Evolutionary conservation across 495 filamentous ascomycete species (phyloP).

Genomic region (Penicillium desertorum): DNA sequence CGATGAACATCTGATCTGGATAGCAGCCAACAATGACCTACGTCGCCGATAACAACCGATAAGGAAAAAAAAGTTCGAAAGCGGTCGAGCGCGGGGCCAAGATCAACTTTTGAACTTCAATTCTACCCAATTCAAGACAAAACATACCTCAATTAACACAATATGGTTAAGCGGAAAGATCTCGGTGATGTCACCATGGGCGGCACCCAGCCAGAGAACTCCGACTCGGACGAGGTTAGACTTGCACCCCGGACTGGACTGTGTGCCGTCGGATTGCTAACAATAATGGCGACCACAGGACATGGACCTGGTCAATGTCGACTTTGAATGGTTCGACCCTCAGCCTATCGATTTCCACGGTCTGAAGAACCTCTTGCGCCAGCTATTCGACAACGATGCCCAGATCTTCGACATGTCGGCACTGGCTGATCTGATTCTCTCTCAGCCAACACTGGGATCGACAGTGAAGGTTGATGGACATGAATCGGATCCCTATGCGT

Average conservation of each 20-base stretch:
- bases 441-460: conserved; percentile 84
- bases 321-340: conserved; percentile 98
- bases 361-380: conserved; percentile 82
- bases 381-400: conserved; percentile 89
- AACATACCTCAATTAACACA: conserved; percentile 16
- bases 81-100: conserved; percentile 21
- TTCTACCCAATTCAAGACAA: conserved; percentile 8
- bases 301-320: conserved; percentile 86
- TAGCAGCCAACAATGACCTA: conserved; percentile 1
- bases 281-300: conserved; percentile 52
- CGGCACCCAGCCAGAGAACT: conserved; percentile 32
- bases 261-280: conserved; percentile 1
- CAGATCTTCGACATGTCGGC: conserved; percentile 82
- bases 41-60: conserved; percentile 25
- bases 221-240: conserved; percentile 47
- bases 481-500: conserved; percentile 91
- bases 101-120: conserved; percentile 24
- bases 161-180: conserved; percentile 53
- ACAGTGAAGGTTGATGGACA: conserved; percentile 95
- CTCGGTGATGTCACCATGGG: conserved; percentile 48
- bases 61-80: conserved; percentile 35
- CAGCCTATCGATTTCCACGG: conserved; percentile 94
- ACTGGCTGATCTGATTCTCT: conserved; percentile 82
- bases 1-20: not conserved
- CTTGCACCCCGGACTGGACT: not conserved